Evolutionary conservation across 129 eudicot genomes (phyloP).

Genomic region (Ambrosia trifida): DNA sequence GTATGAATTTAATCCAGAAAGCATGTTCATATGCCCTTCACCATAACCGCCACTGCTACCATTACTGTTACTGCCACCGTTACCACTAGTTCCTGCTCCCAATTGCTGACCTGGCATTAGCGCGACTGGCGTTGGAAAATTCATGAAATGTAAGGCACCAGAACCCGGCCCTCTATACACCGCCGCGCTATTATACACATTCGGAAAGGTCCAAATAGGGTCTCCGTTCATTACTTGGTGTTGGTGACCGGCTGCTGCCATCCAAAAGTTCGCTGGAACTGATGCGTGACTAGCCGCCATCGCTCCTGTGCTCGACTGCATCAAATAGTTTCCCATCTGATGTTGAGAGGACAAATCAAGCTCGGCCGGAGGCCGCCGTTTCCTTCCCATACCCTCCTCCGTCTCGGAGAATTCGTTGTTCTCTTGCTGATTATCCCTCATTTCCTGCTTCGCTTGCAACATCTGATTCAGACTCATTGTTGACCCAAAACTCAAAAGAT

Average conservation of each 20-base stretch:
- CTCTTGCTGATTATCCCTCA: conserved; percentile 43
- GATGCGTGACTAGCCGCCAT: conserved; percentile 56
- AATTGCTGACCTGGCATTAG: conserved; percentile 53
- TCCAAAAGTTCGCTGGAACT: conserved; percentile 92
- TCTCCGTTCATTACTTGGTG: conserved; percentile 68
- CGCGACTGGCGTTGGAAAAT: conserved; percentile 80
- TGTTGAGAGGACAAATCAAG: conserved; percentile 45
- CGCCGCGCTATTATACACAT: conserved; percentile 52
- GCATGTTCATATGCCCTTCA: conserved; percentile 71
- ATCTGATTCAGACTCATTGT: conserved; percentile 45
- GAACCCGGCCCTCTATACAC: conserved; percentile 78
- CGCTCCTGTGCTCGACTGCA: conserved; percentile 63
- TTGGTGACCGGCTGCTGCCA: conserved; percentile 71
- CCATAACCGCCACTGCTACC: conserved; percentile 44
- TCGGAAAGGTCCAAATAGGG: conserved; percentile 86
- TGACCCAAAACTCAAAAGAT: conserved; percentile 57
- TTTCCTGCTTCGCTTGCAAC: conserved; percentile 64
- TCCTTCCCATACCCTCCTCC: conserved; percentile 52
- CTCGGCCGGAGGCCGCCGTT: conserved; percentile 44
- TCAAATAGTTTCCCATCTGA: conserved; percentile 60
- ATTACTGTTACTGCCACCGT: conserved; percentile 19
- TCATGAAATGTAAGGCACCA: conserved; percentile 89
- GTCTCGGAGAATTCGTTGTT: conserved; percentile 39
- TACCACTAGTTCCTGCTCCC: conserved; percentile 23
- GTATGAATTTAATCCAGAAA: conserved; percentile 67